Conservation (phyloP, 805 yeast species). For the Candida ascalaphidarum region DNA sequence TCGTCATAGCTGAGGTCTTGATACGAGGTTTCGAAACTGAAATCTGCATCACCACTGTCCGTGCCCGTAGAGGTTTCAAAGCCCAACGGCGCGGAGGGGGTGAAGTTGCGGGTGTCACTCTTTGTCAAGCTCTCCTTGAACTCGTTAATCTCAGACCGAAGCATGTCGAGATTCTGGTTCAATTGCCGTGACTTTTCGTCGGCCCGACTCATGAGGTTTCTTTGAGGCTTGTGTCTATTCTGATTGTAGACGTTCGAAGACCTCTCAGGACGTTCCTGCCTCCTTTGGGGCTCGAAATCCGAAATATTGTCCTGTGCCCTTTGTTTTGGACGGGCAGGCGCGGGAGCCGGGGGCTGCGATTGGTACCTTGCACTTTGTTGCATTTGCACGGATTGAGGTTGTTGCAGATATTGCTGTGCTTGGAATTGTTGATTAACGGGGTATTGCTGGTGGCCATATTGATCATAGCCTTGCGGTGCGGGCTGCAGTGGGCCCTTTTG, state of each 20-base stretch:
- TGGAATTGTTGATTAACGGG: not conserved
- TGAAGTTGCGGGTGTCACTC: slow-evolving; percentile 7
- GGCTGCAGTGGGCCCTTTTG: not conserved
- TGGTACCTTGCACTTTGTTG: too few species aligned
- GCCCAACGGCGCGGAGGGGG: not conserved
- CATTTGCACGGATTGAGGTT: too few species aligned
- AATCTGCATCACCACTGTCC: slow-evolving; percentile 15
- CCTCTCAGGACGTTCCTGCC: too few species aligned
- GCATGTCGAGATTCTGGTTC: slow-evolving; percentile 32
- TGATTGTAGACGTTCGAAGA: too few species aligned
- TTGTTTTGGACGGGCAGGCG: too few species aligned
- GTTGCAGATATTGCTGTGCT: slow-evolving; percentile 1
- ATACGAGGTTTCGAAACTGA: slow-evolving; percentile 30
- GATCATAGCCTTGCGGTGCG: not conserved
- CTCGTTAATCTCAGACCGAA: slow-evolving; percentile 35
- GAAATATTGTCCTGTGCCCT: too few species aligned
- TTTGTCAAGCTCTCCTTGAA: slow-evolving; percentile 32
- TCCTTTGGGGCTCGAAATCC: not conserved
- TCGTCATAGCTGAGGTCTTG: slow-evolving; percentile 34
- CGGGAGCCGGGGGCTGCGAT: too few species aligned
- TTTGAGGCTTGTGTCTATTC: too few species aligned
- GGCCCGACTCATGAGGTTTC: slow-evolving; percentile 4
- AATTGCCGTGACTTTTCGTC: slow-evolving; percentile 23
- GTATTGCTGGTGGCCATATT: not conserved
- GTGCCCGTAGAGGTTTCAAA: slow-evolving; percentile 1